Conservation (phyloP, 2,329 filamentous ascomycete species). For the Fusarium lateritium region DNA sequence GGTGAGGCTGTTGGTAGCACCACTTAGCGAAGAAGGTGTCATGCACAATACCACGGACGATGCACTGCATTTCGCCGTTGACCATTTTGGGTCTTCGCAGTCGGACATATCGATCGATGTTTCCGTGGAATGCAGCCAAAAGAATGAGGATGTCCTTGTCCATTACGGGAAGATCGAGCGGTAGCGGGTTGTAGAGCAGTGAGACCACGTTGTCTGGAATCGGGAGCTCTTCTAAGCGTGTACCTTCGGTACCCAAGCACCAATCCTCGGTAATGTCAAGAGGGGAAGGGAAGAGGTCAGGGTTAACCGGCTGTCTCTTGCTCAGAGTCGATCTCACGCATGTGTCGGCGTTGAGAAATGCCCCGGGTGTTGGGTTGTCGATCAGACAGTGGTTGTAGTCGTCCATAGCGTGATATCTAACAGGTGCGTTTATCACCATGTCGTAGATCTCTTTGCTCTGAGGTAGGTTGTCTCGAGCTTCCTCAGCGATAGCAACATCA, state of each 20-base stretch:
- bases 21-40: constrained; percentile 8
- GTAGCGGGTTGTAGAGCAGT: constrained; percentile 49
- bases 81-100: constrained; percentile 48
- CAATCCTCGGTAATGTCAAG: constrained; percentile 29
- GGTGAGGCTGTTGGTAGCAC: constrained; percentile 4
- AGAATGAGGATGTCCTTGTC: constrained; percentile 58
- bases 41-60: constrained; percentile 16
- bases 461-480: constrained; percentile 53
- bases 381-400: constrained; percentile 50
- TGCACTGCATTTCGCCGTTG: constrained; percentile 6
- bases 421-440: constrained; percentile 47
- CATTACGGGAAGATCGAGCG: constrained; percentile 53
- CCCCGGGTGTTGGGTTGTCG: neutral
- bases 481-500: constrained; percentile 58
- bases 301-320: neutral
- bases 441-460: constrained; percentile 49
- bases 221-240: neutral
- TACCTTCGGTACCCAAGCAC: neutral
- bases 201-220: neutral
- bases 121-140: constrained; percentile 56
- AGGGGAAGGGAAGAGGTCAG: neutral
- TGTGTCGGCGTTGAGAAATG: constrained; percentile 32
- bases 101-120: constrained; percentile 58
- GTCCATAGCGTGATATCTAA: constrained; percentile 55
- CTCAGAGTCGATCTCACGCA: constrained; percentile 4